Evolutionary conservation across 306 rosid species (phyloP).

Genomic region (Prunus kanzakura): DNA sequence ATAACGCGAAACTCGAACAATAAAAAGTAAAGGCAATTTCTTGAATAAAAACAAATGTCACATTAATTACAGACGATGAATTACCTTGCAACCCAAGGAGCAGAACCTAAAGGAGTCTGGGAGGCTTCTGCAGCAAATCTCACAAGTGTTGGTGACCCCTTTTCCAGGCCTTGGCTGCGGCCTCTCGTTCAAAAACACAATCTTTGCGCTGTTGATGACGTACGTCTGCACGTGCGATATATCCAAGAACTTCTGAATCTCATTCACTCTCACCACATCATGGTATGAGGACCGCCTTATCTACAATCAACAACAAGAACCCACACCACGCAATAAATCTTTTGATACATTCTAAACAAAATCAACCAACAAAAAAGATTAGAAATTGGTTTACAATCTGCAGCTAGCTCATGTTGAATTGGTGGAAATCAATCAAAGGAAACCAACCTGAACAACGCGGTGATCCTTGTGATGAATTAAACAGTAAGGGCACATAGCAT

Average conservation of each 20-base stretch:
- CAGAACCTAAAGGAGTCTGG: conserved; percentile 48
- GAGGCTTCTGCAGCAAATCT: conserved; percentile 45
- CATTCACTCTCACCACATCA: conserved; percentile 48
- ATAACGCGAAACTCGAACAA: background rate
- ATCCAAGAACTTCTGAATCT: conserved; percentile 49
- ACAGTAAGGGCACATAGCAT: conserved; percentile 41
- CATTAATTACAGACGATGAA: too few relatives aligned
- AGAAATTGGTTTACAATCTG: background rate
- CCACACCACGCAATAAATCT: background rate
- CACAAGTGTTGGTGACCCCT: conserved; percentile 49
- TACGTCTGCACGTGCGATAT: conserved; percentile 45
- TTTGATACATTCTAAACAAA: background rate
- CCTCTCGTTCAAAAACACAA: conserved; percentile 48
- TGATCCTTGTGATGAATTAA: conserved; percentile 36
- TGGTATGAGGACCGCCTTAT: conserved; percentile 52
- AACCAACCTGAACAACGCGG: conserved; percentile 39
- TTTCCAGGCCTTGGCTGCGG: conserved; percentile 52
- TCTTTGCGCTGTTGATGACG: conserved; percentile 48
- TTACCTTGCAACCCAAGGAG: conserved; percentile 55
- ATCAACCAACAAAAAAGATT: background rate
- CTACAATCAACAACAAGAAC: conserved; percentile 2
- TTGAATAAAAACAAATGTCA: too few relatives aligned
- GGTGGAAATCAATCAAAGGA: background rate
- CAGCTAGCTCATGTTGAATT: too few relatives aligned
- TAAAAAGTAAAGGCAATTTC: too few relatives aligned